Conservation (phyloP, 2,329 filamentous ascomycete species). For the Gremmenia infestans region DNA sequence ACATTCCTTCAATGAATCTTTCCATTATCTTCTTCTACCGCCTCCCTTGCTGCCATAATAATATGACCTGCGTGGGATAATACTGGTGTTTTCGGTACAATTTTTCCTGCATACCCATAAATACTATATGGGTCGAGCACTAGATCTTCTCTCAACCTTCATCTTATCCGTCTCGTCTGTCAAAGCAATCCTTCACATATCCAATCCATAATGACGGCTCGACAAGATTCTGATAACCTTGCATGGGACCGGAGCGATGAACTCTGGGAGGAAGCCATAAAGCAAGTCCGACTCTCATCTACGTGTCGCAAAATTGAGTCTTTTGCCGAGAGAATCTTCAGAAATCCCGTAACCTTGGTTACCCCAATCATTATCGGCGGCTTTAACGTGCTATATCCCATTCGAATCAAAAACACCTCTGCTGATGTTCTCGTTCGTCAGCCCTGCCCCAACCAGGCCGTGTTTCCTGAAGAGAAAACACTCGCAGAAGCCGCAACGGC, state of each 20-base stretch:
- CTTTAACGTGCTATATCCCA: slow-evolving; percentile 5
- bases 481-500: slow-evolving; percentile 1
- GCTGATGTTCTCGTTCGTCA: slow-evolving; percentile 4
- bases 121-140: no score
- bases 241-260: slow-evolving; percentile 31
- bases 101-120: no score
- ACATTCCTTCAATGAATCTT: no score
- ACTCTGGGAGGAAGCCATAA: slow-evolving; percentile 23
- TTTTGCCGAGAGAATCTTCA: neutral
- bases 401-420: neutral
- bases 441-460: slow-evolving; percentile 2
- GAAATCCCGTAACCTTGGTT: neutral
- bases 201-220: slow-evolving; percentile 22
- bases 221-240: slow-evolving; percentile 30
- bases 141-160: neutral
- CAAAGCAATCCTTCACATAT: neutral
- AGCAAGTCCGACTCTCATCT: slow-evolving; percentile 13
- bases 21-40: no score
- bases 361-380: neutral
- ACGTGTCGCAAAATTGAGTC: neutral
- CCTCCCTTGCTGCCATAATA: no score
- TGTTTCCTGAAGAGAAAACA: slow-evolving; percentile 5
- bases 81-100: no score
- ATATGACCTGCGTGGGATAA: no score
- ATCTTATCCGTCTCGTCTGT: neutral